A percentile compares a stretch with the other conserved stretches of the same genome.
Conservation (phyloP, 2,329 filamentous ascomycete genomes). For the Ceratocystis cubensis region DNA sequence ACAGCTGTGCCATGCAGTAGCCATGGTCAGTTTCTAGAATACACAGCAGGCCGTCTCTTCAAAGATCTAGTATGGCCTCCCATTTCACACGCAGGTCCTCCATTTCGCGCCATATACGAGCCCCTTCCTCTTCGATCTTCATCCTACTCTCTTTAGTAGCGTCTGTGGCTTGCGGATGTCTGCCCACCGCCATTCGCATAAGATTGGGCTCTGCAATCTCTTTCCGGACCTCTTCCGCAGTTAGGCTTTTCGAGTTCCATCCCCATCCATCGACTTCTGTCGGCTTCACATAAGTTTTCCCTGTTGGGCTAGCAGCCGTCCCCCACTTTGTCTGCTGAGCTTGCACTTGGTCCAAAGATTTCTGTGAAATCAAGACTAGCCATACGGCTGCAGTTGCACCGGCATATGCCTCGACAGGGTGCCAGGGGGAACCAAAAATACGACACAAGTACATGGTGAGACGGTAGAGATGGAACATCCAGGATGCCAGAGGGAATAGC, state of each 20-base stretch:
- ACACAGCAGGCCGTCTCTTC: neutral
- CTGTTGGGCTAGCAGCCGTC: slow-evolving; percentile 48
- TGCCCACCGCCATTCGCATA: slow-evolving; percentile 41
- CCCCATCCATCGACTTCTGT: slow-evolving; percentile 87
- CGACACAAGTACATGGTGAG: slow-evolving; percentile 58
- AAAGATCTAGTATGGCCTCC: slow-evolving; percentile 35
- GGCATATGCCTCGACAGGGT: slow-evolving; percentile 60
- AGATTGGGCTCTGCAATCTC: slow-evolving; percentile 31
- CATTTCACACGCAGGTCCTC: slow-evolving; percentile 56
- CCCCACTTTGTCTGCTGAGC: slow-evolving; percentile 69
- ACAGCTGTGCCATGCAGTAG: neutral
- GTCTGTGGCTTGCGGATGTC: slow-evolving; percentile 46
- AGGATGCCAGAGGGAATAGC: slow-evolving; percentile 60
- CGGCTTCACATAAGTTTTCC: slow-evolving; percentile 50
- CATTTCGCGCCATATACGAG: slow-evolving; percentile 54
- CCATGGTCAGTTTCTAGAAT: neutral
- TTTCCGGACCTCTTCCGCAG: slow-evolving; percentile 32
- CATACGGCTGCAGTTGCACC: slow-evolving; percentile 67
- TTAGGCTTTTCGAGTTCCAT: slow-evolving; percentile 36
- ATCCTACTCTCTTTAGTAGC: slow-evolving; percentile 48
- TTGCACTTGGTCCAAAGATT: slow-evolving; percentile 43
- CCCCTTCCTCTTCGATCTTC: slow-evolving; percentile 51
- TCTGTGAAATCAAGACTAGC: slow-evolving; percentile 57
- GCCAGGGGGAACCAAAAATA: slow-evolving; percentile 78
- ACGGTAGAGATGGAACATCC: slow-evolving; percentile 59